These are phyloP conservation scores for Paramecium octaurelia DNA, from an alignment of 73 alveolate genomes.

Conservation along the genomic window DNA sequence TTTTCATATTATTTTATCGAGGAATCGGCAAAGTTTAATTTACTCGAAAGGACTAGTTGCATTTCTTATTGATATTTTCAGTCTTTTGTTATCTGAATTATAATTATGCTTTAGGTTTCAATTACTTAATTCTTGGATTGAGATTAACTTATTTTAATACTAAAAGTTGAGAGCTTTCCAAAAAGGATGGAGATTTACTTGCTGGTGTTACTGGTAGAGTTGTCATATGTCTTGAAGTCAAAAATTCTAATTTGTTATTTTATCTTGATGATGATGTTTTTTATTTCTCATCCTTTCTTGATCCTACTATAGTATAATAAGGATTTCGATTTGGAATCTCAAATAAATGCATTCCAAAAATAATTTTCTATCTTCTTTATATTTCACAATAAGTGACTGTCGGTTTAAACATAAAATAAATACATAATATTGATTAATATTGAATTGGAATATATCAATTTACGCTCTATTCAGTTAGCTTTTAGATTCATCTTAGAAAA, in stretches of 20 bases:
- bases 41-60: background rate
- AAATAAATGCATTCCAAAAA: background rate
- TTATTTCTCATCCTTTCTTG: background rate
- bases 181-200: background rate
- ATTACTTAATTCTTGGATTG: background rate
- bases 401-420: constrained; percentile 10
- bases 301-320: background rate
- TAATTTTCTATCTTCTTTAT: background rate
- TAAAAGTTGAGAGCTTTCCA: background rate
- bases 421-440: background rate
- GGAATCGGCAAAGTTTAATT: background rate
- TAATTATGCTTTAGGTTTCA: background rate
- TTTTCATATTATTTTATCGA: background rate
- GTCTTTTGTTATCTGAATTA: background rate
- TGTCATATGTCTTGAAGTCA: background rate
- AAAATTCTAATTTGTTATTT: background rate
- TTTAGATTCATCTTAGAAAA: too few species aligned
- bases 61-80: background rate
- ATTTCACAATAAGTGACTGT: background rate
- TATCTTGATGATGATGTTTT: background rate
- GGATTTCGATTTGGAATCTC: background rate
- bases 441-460: background rate
- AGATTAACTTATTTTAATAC: background rate
- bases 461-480: background rate
- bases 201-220: background rate